Base-by-base conservation (phyloP, 768 basidiomycete genomes). In the Mycena indigotica region DNA sequence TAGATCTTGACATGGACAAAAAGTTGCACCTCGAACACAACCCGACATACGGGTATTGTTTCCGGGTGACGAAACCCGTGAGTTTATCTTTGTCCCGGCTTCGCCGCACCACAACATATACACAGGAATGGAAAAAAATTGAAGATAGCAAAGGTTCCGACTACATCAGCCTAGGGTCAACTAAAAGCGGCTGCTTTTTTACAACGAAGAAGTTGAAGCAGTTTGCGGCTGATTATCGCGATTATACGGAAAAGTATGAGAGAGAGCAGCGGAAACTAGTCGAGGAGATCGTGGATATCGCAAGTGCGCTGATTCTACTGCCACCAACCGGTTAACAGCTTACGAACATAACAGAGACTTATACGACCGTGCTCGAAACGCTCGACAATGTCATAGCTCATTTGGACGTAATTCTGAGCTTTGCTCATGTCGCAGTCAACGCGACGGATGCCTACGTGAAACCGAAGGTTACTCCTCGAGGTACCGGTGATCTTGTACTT, bases 21-120 rank as follows among this genome's bases (percentile, higher is more conserved):
- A 98, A 98, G 74, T 73, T 98, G 12, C 97, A 98, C 71, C 77
- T 99, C 26, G 97, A 99, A 75, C 95, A 95, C 65, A 91, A 89
- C 52, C 81, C 83, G 55, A 83, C 85, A 1, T 93, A 96, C 67
- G 94, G 95, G 2, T 96, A 98, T 69, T 95, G 91, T 65, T 92
- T 98, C 74, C 77, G 97, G 25, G 70, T 98, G 41, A 95, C 95
- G 1, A 95, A 97, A 68, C 91, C 87, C 61, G 96, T 95, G 62
- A 53, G 86, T 75, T 53, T n/a, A 28, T 26, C 10, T 32, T 8
- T 55, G 28, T 35, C 17, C 32, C 17, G 45, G 57, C 4, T 28
- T 19, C 30, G 10, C 40, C 4, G n/a, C n/a, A n/a, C n/a, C n/a
- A n/a, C n/a, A n/a, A n/a, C n/a, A n/a, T 52, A 26, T 54, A 29